phyloP scores from a whole-genome alignment of 371 early-diverging fungal genomes.

The Apophysomyces ossiformis region DNA sequence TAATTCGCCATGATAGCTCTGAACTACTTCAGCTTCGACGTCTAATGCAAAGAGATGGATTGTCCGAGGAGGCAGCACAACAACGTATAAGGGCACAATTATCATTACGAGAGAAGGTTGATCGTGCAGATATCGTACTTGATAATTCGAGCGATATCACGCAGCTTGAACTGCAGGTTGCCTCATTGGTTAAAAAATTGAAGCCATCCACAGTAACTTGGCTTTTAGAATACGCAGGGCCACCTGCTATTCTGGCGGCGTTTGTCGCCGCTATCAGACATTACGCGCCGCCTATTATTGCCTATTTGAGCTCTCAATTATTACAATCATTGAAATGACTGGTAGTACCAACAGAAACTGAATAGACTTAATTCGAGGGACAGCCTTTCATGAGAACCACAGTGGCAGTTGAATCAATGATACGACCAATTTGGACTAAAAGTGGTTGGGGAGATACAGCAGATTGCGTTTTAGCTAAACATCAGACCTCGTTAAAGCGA shows the following conservation, averaged over 20 bases:
- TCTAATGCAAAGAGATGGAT: constrained; percentile 73
- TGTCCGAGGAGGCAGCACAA: constrained; percentile 67
- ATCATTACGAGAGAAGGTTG: constrained; percentile 76
- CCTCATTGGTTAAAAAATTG: constrained; percentile 46
- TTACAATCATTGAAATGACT: not conserved
- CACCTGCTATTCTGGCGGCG: constrained; percentile 31
- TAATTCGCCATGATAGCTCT: constrained; percentile 54
- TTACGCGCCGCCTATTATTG: constrained; percentile 35
- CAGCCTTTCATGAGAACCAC: too few relatives aligned
- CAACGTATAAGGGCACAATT: constrained; percentile 85
- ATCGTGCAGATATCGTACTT: constrained; percentile 80
- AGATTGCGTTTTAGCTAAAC: too few relatives aligned
- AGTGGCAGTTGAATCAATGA: too few relatives aligned
- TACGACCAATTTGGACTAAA: too few relatives aligned
- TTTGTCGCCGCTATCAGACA: constrained; percentile 16
- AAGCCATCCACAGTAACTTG: constrained; percentile 50
- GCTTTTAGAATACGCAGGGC: constrained; percentile 47
- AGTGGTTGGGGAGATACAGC: too few relatives aligned
- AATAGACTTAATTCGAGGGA: too few relatives aligned
- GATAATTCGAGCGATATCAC: constrained; percentile 79
- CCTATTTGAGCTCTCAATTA: not conserved
- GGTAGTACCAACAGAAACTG: too few relatives aligned
- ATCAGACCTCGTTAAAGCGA: too few relatives aligned
- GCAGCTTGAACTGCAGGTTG: constrained; percentile 67
- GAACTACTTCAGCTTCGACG: constrained; percentile 75